Evolutionary conservation across 768 basidiomycete genomes (phyloP).

Genomic region (Lactarius sp.): DNA sequence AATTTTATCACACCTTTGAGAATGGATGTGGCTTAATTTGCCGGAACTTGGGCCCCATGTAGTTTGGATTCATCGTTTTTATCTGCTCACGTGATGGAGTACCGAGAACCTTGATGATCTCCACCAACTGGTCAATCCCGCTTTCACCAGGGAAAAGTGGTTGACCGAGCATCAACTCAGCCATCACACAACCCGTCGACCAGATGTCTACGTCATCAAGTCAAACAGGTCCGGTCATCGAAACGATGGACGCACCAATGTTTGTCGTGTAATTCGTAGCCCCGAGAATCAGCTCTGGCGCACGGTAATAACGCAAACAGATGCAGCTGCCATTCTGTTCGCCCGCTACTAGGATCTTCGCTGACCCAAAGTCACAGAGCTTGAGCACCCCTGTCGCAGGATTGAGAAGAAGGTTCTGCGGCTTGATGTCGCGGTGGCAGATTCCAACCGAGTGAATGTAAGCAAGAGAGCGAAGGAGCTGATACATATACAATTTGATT

Average conservation of each 20-base stretch:
- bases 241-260: slow-evolving; percentile 62
- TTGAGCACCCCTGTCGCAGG: slow-evolving; percentile 96
- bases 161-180: slow-evolving; percentile 98
- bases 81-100: slow-evolving; percentile 99
- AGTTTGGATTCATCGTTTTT: slow-evolving; percentile 99
- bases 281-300: slow-evolving; percentile 98
- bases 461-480: slow-evolving; percentile 94
- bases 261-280: slow-evolving; percentile 99
- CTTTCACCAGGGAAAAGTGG: slow-evolving; percentile 98
- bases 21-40: slow-evolving; percentile 99
- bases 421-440: slow-evolving; percentile 99
- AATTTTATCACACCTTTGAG: slow-evolving; percentile 62
- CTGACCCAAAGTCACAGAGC: slow-evolving; percentile 98
- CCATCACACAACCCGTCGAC: slow-evolving; percentile 99
- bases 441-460: slow-evolving; percentile 99
- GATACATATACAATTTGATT: slow-evolving; percentile 99
- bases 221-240: not conserved
- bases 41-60: slow-evolving; percentile 99
- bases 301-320: slow-evolving; percentile 98
- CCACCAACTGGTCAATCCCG: slow-evolving; percentile 97
- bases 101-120: slow-evolving; percentile 99
- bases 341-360: slow-evolving; percentile 95
- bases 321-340: slow-evolving; percentile 99
- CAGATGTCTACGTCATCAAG: slow-evolving; percentile 70
- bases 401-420: slow-evolving; percentile 96